These are phyloP conservation scores for Pythium plurisporium DNA, from an alignment of 352 stramenopile species.

Conservation along the genomic window DNA sequence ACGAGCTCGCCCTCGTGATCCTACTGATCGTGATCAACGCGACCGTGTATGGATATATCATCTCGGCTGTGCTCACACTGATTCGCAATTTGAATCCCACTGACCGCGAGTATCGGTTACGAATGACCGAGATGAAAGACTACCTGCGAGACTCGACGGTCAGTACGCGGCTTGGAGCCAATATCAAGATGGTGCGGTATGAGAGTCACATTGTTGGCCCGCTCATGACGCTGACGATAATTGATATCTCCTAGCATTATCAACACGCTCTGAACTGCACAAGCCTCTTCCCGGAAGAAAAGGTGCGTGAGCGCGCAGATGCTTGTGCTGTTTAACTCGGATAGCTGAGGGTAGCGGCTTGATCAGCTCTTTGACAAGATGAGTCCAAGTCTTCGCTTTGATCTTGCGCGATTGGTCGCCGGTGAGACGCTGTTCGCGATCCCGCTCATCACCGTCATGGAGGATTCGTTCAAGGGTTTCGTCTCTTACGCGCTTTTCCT, in stretches of 20 bases:
- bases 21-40: slow-evolving; percentile 78
- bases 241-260: slow-evolving; percentile 44
- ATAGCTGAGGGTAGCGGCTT: too few relatives aligned
- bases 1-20: slow-evolving; percentile 67
- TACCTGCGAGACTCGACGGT: slow-evolving; percentile 69
- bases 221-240: neutral
- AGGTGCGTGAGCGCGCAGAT: slow-evolving; percentile 49
- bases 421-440: slow-evolving; percentile 76
- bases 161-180: slow-evolving; percentile 46
- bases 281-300: slow-evolving; percentile 78
- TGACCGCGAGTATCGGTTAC: slow-evolving; percentile 65
- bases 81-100: slow-evolving; percentile 77
- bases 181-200: slow-evolving; percentile 66
- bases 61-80: slow-evolving; percentile 76
- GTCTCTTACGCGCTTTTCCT: slow-evolving; percentile 85
- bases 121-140: slow-evolving; percentile 86
- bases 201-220: too few relatives aligned
- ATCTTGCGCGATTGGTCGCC: slow-evolving; percentile 71
- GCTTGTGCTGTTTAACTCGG: too few relatives aligned
- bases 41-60: slow-evolving; percentile 79
- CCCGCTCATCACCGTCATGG: slow-evolving; percentile 81
- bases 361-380: slow-evolving; percentile 77
- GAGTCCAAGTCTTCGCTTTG: slow-evolving; percentile 73
- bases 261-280: slow-evolving; percentile 62
- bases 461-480: slow-evolving; percentile 85